Percentiles rank a stretch among this genome's conserved stretches.
Conservation (phyloP, 108 stramenopile genomes). For the Mediolabrus comicus region DNA sequence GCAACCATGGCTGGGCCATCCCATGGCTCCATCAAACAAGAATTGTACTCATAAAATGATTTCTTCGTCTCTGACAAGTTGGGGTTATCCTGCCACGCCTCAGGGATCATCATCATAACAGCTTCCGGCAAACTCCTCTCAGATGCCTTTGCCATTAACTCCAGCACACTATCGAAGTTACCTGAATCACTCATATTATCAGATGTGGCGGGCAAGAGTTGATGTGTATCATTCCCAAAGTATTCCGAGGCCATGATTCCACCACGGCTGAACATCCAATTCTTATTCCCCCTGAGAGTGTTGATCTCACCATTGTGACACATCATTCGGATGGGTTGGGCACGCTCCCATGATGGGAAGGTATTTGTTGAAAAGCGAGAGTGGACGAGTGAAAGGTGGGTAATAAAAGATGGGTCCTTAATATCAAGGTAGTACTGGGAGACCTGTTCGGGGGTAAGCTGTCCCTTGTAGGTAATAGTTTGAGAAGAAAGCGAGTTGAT, state of each 20-base stretch:
- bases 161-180: conserved; percentile 95
- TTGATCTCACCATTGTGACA: conserved; percentile 98
- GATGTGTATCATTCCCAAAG: conserved; percentile 81
- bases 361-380: conserved; percentile 96
- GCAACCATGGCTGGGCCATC: conserved; percentile 99
- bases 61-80: conserved; percentile 89
- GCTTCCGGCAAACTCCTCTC: conserved; percentile 88
- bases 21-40: conserved; percentile 98
- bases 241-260: conserved; percentile 92
- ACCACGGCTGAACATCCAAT: conserved; percentile 97
- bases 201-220: conserved; percentile 83
- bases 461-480: conserved; percentile 96
- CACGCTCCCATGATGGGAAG: conserved; percentile 94
- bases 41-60: conserved; percentile 98
- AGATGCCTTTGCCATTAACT: conserved; percentile 91
- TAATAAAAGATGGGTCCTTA: conserved; percentile 77
- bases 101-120: conserved; percentile 97
- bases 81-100: conserved; percentile 96
- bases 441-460: conserved; percentile 93
- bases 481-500: conserved; percentile 82
- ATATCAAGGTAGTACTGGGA: conserved; percentile 91
- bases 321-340: conserved; percentile 97
- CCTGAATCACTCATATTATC: conserved; percentile 95
- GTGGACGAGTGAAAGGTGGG: conserved; percentile 91
- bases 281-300: conserved; percentile 95